phyloP scores from a whole-genome alignment of 208 protist species.

The Giardia muris region DNA sequence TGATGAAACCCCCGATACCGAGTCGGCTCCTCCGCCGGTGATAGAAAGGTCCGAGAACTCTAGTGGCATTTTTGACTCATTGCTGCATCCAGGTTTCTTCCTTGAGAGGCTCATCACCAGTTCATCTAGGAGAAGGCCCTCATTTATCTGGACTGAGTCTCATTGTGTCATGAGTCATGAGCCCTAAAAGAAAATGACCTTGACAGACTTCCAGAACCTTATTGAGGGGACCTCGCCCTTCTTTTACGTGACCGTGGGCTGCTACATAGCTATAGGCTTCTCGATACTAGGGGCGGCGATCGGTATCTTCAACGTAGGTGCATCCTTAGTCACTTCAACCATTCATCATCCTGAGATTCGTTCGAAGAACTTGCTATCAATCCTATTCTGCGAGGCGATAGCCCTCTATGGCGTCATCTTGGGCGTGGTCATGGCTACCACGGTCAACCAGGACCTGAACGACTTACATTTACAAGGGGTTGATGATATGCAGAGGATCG shows the following conservation, averaged over 20 bases:
- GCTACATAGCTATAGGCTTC: background rate
- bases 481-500: background rate
- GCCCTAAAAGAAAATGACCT: background rate
- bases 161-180: too few species aligned
- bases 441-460: background rate
- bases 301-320: conserved; percentile 37
- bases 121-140: too few species aligned
- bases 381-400: conserved; percentile 43
- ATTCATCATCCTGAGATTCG: conserved; percentile 36
- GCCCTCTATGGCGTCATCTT: conserved; percentile 44
- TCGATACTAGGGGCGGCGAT: conserved; percentile 25
- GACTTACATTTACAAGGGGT: background rate
- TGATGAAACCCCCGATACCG: too few species aligned
- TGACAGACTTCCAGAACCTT: background rate
- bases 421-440: conserved; percentile 28
- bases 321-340: conserved; percentile 23
- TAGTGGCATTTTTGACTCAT: too few species aligned
- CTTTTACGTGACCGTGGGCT: background rate
- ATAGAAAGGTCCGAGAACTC: too few species aligned
- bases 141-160: too few species aligned
- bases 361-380: conserved; percentile 40
- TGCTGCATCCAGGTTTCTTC: too few species aligned
- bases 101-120: too few species aligned
- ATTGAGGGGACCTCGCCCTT: background rate
- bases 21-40: too few species aligned